Evolutionary conservation across 108 stramenopile genomes (phyloP), one percentile per base, ranked within the genome.

Genomic region (Conticribra weissflogii): DNA sequence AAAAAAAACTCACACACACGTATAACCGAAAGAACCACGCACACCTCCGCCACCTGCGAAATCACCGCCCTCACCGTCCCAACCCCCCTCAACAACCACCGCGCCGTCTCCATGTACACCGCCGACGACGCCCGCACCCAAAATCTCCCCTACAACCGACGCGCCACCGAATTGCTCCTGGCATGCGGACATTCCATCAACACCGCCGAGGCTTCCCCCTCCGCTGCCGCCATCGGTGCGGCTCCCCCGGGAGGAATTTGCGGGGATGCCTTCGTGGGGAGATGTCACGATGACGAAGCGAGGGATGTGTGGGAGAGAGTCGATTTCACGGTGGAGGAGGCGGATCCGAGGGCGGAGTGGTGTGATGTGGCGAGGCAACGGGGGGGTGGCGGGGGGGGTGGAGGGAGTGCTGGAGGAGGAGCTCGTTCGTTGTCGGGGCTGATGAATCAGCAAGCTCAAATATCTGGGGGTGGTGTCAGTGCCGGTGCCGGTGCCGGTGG

Each of bases 261-360:
- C 48, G 91, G 91, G 7, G 91, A 92, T 63, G 87, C 81, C 32
- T 92, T 92, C 68, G 88, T 92, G 0, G 86, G 88, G 50, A 54
- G 91, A 47, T 88, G 82, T 63, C 66, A 75, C 21, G 91, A 92
- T 76, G 76, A 90, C 50, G 91, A 92, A 71, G 62, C 33, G 2
- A 68, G 59, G 8, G 91, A 92, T 63, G 59, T 86, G 49, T 92
- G 91, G 91, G 76, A 79, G 66, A 76, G 91, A 18, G 73, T 83
- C 21, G 87, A 90, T 74, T 84, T 92, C 15, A 41, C 31, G 8
- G 53, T 73, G 3, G 69, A 67, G 32, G 91, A 92, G 51, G 73
- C 76, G 59, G 61, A 77, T 30, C 67, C 68, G 0, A 55, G 50
- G 21, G 68, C 79, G 5, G 79, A 29, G 9, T 89, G 91, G 91